A percentile compares a stretch with the other conserved stretches of the same genome.
phyloP scores from a whole-genome alignment of 805 yeast species.

The Schwanniomyces occidentalis region DNA sequence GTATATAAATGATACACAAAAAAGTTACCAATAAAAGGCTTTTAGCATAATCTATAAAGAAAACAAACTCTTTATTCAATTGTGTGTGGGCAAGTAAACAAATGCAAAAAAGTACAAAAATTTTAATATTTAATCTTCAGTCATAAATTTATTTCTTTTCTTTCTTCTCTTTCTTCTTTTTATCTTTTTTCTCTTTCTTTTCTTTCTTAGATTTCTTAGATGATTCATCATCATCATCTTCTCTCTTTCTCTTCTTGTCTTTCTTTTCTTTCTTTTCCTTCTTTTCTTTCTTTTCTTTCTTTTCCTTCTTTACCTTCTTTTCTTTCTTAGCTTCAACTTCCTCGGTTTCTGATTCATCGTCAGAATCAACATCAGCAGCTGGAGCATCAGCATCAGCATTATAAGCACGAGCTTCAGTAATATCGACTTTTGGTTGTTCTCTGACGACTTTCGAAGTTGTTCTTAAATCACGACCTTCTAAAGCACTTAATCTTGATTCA shows the following conservation, averaged over 20 bases:
- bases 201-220: conserved; percentile 13
- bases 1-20: conserved; percentile 7
- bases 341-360: conserved; percentile 33
- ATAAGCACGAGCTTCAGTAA: conserved; percentile 82
- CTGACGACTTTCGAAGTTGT: conserved; percentile 81
- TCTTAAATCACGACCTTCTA: conserved; percentile 96
- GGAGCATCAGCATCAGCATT: conserved; percentile 94
- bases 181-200: conserved; percentile 23
- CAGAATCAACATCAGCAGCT: conserved; percentile 29
- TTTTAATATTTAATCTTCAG: background rate
- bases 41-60: no score
- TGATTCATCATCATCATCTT: conserved; percentile 8
- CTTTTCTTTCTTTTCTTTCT: conserved; percentile 24
- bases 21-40: background rate
- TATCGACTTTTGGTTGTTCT: conserved; percentile 83
- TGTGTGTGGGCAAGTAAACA: no score
- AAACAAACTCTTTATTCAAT: no score
- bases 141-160: conserved; percentile 26
- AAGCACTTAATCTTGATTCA: conserved; percentile 88
- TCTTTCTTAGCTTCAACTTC: conserved; percentile 30
- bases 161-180: conserved; percentile 26
- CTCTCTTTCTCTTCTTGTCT: conserved; percentile 27
- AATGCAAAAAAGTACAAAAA: conserved; percentile 4
- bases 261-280: conserved; percentile 25
- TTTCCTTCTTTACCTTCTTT: conserved; percentile 27